These are phyloP conservation scores for Tolypocladium ophioglossoides DNA, from an alignment of 2,329 filamentous ascomycete genomes.

Conservation along the genomic window DNA sequence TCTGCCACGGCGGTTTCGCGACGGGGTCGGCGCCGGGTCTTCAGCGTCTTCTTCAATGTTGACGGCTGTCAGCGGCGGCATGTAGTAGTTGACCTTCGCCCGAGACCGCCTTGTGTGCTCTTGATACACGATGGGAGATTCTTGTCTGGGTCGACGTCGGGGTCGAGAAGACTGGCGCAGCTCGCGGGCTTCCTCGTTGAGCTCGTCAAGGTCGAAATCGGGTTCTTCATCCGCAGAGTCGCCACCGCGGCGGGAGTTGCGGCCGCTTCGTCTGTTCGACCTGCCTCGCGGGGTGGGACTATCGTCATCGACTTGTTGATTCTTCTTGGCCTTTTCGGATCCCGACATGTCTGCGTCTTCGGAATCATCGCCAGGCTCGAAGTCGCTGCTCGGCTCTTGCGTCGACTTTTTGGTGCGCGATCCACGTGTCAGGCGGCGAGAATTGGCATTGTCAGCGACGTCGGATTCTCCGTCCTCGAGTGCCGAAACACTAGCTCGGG, in stretches of 20 bases:
- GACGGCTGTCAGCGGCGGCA: slow-evolving; percentile 54
- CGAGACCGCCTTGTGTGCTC: slow-evolving; percentile 41
- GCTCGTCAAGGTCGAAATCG: slow-evolving; percentile 51
- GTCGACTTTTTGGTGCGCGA: slow-evolving; percentile 31
- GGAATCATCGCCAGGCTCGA: slow-evolving; percentile 49
- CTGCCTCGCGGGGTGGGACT: slow-evolving; percentile 41
- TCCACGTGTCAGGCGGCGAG: slow-evolving; percentile 37
- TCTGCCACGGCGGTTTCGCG: slow-evolving; percentile 55
- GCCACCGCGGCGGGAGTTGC: slow-evolving; percentile 34
- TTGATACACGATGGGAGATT: slow-evolving; percentile 49
- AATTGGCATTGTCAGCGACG: slow-evolving; percentile 17
- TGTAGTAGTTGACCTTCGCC: slow-evolving; percentile 69
- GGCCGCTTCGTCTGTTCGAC: slow-evolving; percentile 26
- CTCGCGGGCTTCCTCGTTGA: slow-evolving; percentile 56
- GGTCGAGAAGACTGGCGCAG: slow-evolving; percentile 43
- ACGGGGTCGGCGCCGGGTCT: slow-evolving; percentile 56
- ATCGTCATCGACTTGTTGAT: slow-evolving; percentile 33
- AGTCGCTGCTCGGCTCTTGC: slow-evolving; percentile 49
- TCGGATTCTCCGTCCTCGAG: slow-evolving; percentile 19
- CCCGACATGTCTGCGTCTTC: slow-evolving; percentile 40
- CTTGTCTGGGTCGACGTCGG: slow-evolving; percentile 38
- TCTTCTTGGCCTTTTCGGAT: slow-evolving; percentile 26
- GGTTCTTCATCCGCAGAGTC: slow-evolving; percentile 48
- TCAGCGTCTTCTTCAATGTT: slow-evolving; percentile 65
- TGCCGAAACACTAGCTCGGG: slow-evolving; percentile 19